phyloP scores from a whole-genome alignment of 164 flowering plant genomes.

The Echeveria elegans region DNA sequence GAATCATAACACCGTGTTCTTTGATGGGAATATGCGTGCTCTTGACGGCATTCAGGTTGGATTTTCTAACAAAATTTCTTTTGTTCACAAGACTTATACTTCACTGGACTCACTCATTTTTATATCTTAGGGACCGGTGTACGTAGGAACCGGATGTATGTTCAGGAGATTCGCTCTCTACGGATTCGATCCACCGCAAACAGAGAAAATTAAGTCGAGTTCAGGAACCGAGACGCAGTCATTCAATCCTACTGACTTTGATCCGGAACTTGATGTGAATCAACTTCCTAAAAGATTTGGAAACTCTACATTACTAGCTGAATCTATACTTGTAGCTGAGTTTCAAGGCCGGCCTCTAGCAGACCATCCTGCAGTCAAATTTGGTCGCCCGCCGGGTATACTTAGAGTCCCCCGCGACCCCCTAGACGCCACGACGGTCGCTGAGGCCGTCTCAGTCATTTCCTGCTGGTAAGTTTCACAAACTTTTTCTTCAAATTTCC shows the following conservation, averaged over 20 bases:
- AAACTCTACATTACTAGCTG: constrained; percentile 55
- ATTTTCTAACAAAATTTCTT: neutral
- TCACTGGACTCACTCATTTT: too few species aligned
- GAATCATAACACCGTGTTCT: constrained; percentile 77
- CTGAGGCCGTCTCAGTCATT: constrained; percentile 70
- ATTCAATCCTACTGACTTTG: constrained; percentile 36
- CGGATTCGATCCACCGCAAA: constrained; percentile 64
- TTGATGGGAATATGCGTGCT: constrained; percentile 84
- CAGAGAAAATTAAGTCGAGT: constrained; percentile 19
- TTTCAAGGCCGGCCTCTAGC: constrained; percentile 74
- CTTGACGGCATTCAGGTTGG: constrained; percentile 71
- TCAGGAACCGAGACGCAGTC: constrained; percentile 28
- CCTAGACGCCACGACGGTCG: constrained; percentile 66
- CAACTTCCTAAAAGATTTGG: constrained; percentile 69
- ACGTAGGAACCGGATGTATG: constrained; percentile 77
- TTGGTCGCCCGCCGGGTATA: constrained; percentile 66
- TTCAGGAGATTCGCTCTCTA: constrained; percentile 70
- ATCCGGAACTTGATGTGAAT: constrained; percentile 42
- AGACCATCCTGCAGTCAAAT: constrained; percentile 63
- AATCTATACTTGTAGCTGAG: constrained; percentile 62
- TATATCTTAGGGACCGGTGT: constrained; percentile 50
- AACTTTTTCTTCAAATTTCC: neutral
- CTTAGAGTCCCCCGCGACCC: constrained; percentile 58
- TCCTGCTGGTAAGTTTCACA: constrained; percentile 62
- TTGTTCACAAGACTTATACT: neutral